phyloP scores from a whole-genome alignment of 2,329 filamentous ascomycete genomes.

The Fusarium brevicatenulatum region DNA sequence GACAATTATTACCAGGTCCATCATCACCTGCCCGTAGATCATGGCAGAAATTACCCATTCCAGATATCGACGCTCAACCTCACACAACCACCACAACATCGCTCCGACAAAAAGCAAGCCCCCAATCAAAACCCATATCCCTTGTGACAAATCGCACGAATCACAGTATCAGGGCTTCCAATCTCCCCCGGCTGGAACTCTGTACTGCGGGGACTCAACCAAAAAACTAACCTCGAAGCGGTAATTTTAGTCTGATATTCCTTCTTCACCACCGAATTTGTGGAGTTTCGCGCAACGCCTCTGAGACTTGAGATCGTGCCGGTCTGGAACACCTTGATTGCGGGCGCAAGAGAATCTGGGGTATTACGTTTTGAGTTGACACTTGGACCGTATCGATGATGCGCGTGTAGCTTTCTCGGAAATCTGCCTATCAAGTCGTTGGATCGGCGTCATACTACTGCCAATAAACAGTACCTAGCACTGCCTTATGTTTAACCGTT shows the following conservation, averaged over 20 bases:
- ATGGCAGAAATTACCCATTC: neutral
- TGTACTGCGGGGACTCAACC: neutral
- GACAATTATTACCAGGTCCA: neutral
- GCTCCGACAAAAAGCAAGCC: neutral
- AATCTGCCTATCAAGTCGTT: neutral
- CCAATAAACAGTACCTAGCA: neutral
- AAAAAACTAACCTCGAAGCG: neutral
- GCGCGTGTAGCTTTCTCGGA: neutral
- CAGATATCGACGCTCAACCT: neutral
- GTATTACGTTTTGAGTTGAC: conserved; percentile 18
- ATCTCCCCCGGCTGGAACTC: neutral
- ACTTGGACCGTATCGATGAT: neutral
- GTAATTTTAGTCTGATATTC: conserved; percentile 5
- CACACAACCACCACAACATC: neutral
- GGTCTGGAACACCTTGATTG: conserved; percentile 12
- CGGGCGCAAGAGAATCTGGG: conserved; percentile 16
- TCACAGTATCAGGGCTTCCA: neutral
- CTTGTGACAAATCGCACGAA: neutral
- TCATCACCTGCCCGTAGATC: neutral
- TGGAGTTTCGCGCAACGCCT: neutral
- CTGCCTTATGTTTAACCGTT: neutral
- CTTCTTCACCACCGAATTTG: neutral
- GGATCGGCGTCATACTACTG: neutral
- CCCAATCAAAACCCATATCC: neutral
- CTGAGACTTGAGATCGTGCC: neutral